Percentiles rank a stretch among this genome's conserved stretches.
Evolutionary conservation across 495 filamentous ascomycete species (phyloP).

Genomic region (Talaromyces liani): DNA sequence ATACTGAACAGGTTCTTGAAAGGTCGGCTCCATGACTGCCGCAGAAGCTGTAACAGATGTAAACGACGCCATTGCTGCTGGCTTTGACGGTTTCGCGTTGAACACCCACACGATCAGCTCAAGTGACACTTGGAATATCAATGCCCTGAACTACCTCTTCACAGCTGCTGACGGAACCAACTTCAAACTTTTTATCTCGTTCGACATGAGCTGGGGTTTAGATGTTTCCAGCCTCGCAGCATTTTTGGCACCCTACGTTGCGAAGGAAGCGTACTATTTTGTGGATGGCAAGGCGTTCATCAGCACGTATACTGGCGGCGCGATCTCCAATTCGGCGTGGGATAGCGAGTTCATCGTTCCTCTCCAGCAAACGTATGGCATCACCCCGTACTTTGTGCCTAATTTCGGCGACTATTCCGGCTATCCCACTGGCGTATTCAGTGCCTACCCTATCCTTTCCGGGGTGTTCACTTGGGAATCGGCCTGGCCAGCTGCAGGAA

Average conservation of each 20-base stretch:
- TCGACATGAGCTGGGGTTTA: conserved; percentile 16
- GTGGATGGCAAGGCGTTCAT: conserved; percentile 1
- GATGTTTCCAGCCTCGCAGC: conserved; percentile 1
- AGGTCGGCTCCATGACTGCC: conserved; percentile 15
- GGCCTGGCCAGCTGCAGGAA: conserved; percentile 18
- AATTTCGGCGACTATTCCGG: conserved; percentile 15
- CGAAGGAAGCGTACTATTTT: not conserved
- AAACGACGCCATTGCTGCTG: conserved; percentile 17
- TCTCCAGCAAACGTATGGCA: conserved; percentile 9
- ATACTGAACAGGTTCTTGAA: not conserved
- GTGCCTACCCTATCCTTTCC: conserved; percentile 12
- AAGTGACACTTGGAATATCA: conserved; percentile 12
- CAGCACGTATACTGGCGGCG: conserved; percentile 11
- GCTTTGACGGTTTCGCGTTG: conserved; percentile 23
- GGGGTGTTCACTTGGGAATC: conserved; percentile 29
- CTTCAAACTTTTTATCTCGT: conserved; percentile 23
- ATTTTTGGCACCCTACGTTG: conserved; percentile 1
- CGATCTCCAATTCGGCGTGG: conserved; percentile 9
- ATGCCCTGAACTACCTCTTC: conserved; percentile 16
- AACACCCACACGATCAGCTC: conserved; percentile 14
- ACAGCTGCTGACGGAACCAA: conserved; percentile 10
- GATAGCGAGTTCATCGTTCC: conserved; percentile 8
- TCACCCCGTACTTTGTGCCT: conserved; percentile 15
- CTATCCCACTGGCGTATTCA: conserved; percentile 13
- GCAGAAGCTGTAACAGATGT: conserved; percentile 19